Evolutionary conservation across 2,329 filamentous ascomycete species (phyloP).

Genomic region (Didymellaceae sp.): DNA sequence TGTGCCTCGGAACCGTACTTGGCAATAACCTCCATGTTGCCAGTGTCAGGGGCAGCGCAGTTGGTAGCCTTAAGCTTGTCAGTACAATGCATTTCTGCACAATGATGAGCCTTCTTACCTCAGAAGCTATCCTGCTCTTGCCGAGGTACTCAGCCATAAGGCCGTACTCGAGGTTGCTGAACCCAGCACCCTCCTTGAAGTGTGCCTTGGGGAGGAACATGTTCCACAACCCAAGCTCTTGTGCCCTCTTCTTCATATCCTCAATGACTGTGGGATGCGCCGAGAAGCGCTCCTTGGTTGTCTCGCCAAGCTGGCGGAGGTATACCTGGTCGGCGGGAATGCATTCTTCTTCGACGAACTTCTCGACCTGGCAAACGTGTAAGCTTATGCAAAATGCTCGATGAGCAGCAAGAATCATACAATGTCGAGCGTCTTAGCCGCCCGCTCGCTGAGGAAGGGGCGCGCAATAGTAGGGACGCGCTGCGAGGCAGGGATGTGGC

Average conservation of each 20-base stretch:
- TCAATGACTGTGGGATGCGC: conserved; percentile 81
- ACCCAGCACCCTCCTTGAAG: conserved; percentile 94
- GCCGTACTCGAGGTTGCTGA: conserved; percentile 94
- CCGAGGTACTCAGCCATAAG: conserved; percentile 97
- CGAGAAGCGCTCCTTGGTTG: conserved; percentile 75
- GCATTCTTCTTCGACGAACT: conserved; percentile 95
- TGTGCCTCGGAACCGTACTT: conserved; percentile 88
- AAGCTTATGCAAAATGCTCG: neutral
- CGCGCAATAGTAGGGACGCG: conserved; percentile 64
- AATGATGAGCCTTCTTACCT: conserved; percentile 19
- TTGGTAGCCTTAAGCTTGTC: conserved; percentile 68
- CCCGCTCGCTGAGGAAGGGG: conserved; percentile 79
- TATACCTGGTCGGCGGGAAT: conserved; percentile 77
- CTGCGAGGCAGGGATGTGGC: conserved; percentile 57
- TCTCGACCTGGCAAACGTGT: conserved; percentile 67
- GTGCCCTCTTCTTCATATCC: conserved; percentile 84
- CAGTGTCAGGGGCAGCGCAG: conserved; percentile 88
- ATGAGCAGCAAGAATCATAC: conserved; percentile 49
- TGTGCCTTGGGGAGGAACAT: conserved; percentile 96
- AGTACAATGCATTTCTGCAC: conserved; percentile 1
- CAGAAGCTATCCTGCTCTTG: conserved; percentile 75
- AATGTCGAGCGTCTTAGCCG: conserved; percentile 81
- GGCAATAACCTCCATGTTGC: conserved; percentile 94
- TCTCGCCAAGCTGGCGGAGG: conserved; percentile 78
- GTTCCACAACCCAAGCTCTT: conserved; percentile 90